Percentiles rank a stretch among this genome's conserved stretches.
phyloP scores from a whole-genome alignment of 148 eudicot genomes.

The Dianthus caryophyllus region DNA sequence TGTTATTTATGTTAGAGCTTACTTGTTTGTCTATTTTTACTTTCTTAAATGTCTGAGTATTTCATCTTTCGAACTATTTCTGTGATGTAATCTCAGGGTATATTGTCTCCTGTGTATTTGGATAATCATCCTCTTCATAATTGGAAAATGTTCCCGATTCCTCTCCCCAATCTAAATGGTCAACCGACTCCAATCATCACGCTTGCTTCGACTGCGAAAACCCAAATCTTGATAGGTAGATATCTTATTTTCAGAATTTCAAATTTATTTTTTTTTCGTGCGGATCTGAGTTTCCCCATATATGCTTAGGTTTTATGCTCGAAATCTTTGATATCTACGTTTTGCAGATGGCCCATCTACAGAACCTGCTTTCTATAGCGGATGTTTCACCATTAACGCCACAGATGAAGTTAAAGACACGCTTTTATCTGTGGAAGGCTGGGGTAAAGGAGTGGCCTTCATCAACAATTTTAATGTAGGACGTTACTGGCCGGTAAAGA shows the following conservation, averaged over 20 bases:
- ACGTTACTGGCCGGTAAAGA: conserved; percentile 83
- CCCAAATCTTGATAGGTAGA: conserved; percentile 23
- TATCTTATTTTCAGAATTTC: background rate
- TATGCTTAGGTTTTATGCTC: background rate
- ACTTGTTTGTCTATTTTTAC: too few relatives aligned
- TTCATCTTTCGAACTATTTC: too few relatives aligned
- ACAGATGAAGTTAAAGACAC: conserved; percentile 55
- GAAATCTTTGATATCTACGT: conserved; percentile 1
- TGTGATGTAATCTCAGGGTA: conserved; percentile 69
- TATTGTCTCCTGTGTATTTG: conserved; percentile 73
- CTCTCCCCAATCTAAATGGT: conserved; percentile 47
- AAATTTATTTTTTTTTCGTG: background rate
- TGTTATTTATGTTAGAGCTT: too few relatives aligned
- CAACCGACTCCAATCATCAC: conserved; percentile 30
- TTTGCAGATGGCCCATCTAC: conserved; percentile 35
- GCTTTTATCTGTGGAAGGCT: conserved; percentile 64
- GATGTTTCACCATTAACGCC: conserved; percentile 46
- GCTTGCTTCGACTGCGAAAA: conserved; percentile 23
- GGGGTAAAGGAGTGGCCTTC: conserved; percentile 94
- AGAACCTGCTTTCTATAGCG: conserved; percentile 78
- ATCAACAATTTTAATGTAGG: conserved; percentile 75
- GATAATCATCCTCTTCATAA: conserved; percentile 46
- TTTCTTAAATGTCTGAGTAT: too few relatives aligned
- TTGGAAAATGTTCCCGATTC: conserved; percentile 76
- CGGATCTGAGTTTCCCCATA: too few relatives aligned